Percentiles rank a stretch among this genome's conserved stretches.
Evolutionary conservation across 306 rosid genomes (phyloP).

Genomic region (Medicago ruthenica): DNA sequence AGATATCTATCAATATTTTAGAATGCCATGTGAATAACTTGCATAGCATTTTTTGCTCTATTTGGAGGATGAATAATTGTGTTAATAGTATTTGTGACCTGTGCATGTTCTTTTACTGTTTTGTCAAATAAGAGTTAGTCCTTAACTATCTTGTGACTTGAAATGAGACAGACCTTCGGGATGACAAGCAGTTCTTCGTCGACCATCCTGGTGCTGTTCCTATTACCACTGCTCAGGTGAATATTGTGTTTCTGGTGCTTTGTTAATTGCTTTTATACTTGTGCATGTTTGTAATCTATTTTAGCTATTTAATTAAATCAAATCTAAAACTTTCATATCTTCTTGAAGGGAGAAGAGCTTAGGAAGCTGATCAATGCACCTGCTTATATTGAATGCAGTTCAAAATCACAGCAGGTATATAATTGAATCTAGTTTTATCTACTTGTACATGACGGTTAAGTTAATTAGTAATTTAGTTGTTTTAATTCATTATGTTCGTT

Average conservation of each 20-base stretch:
- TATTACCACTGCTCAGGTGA: constrained; percentile 83
- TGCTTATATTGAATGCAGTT: constrained; percentile 96
- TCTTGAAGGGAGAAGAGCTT: constrained; percentile 92
- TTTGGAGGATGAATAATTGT: constrained; percentile 1
- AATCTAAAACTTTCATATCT: constrained; percentile 31
- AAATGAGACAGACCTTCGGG: constrained; percentile 86
- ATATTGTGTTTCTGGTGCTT: constrained; percentile 25
- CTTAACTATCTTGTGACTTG: constrained; percentile 37
- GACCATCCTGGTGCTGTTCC: constrained; percentile 99
- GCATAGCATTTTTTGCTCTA: constrained; percentile 12
- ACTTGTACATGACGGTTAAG: neutral
- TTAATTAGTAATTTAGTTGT: neutral
- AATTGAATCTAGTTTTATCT: neutral
- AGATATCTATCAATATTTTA: neutral
- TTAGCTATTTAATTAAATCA: neutral
- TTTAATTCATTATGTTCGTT: constrained; percentile 30
- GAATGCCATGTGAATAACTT: neutral
- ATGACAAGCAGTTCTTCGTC: constrained; percentile 88
- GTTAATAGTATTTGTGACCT: neutral
- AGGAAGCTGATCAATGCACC: constrained; percentile 93
- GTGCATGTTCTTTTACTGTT: neutral
- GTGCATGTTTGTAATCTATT: constrained; percentile 10
- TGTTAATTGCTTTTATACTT: neutral
- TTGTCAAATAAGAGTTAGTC: constrained; percentile 9
- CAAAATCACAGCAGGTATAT: constrained; percentile 88